phyloP scores from a whole-genome alignment of 257 asterid species.

The Solanum habrochaites region DNA sequence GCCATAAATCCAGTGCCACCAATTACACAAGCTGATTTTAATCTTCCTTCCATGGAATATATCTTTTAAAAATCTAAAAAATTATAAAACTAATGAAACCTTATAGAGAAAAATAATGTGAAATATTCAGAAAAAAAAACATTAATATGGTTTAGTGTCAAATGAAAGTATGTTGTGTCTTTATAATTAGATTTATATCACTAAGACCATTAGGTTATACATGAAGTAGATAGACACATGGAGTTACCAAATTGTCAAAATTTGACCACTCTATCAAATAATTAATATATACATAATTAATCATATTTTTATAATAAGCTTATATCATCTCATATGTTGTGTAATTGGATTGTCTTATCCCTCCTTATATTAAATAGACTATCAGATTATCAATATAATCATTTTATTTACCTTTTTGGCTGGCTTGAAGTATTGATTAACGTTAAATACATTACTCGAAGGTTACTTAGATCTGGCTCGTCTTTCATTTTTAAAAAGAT shows the following conservation, averaged over 20 bases:
- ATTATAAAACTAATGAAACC: not conserved
- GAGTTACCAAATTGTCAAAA: not conserved
- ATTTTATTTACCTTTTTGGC: too few relatives aligned
- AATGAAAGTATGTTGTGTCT: not conserved
- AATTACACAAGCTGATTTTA: not conserved
- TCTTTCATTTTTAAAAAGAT: too few relatives aligned
- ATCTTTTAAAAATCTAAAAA: not conserved
- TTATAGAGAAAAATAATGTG: not conserved
- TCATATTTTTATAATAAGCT: too few relatives aligned
- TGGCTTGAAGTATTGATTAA: too few relatives aligned
- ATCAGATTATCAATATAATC: too few relatives aligned
- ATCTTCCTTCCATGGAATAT: slow-evolving; percentile 1
- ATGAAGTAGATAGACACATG: not conserved
- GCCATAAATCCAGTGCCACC: slow-evolving; percentile 22
- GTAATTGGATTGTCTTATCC: too few relatives aligned
- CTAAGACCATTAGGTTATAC: not conserved
- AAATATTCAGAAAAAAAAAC: not conserved
- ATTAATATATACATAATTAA: too few relatives aligned
- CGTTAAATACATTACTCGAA: too few relatives aligned
- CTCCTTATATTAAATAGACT: too few relatives aligned
- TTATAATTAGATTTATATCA: not conserved
- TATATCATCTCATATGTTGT: too few relatives aligned
- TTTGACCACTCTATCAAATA: not conserved
- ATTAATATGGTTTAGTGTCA: not conserved
- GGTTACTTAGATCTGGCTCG: too few relatives aligned